A percentile compares a stretch with the other conserved stretches of the same genome.
Conservation (phyloP, 1,139 yeast species). For the Lodderomyces margitis region DNA sequence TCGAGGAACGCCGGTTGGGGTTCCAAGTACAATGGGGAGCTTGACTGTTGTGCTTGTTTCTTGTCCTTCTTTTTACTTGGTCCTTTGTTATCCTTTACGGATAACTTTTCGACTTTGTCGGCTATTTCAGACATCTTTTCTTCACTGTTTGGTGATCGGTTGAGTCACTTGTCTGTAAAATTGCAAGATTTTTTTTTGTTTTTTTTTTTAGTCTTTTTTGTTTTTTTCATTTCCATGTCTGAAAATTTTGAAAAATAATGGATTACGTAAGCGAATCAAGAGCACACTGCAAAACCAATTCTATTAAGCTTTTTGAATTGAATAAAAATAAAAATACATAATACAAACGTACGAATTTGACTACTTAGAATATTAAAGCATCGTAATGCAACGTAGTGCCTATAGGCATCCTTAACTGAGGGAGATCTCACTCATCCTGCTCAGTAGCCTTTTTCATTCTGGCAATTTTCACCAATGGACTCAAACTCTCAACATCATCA, state of each 20-base stretch:
- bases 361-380: neutral
- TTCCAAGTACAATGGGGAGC: constrained; percentile 45
- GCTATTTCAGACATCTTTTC: constrained; percentile 8
- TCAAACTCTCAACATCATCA: constrained; percentile 69
- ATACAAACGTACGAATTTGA: constrained; percentile 2
- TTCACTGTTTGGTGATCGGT: neutral
- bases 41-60: neutral
- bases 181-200: constrained; percentile 1
- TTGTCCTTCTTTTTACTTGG: constrained; percentile 3
- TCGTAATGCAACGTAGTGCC: too few species aligned
- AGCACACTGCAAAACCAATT: too few species aligned
- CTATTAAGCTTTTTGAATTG: too few species aligned
- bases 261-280: neutral
- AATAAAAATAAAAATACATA: neutral
- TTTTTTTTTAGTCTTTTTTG: neutral
- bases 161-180: neutral
- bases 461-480: constrained; percentile 71
- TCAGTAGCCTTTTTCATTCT: constrained; percentile 4
- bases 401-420: too few species aligned
- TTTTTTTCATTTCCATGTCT: neutral
- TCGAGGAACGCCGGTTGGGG: constrained; percentile 85
- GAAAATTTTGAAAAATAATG: neutral
- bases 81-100: constrained; percentile 6
- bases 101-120: constrained; percentile 8
- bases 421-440: neutral